These are phyloP conservation scores for Lolium rigidum DNA, from an alignment of 176 grass and related monocot genomes.

Conservation along the genomic window DNA sequence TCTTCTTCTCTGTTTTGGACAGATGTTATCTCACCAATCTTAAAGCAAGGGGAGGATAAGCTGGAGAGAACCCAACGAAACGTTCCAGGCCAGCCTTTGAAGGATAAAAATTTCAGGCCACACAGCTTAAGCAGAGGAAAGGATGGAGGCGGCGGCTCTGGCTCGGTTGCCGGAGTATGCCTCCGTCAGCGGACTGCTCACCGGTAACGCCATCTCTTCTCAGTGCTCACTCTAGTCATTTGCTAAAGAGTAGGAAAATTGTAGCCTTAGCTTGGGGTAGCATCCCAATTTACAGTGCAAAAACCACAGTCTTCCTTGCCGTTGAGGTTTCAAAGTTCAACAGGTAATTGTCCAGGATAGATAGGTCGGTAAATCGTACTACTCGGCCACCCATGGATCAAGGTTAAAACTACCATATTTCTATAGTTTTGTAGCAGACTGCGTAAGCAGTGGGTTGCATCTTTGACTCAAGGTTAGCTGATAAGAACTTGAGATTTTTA, in stretches of 20 bases:
- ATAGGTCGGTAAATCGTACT: background rate
- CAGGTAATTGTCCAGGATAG: background rate
- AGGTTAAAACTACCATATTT: background rate
- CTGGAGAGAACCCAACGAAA: background rate
- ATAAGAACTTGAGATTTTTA: background rate
- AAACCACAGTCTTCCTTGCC: background rate
- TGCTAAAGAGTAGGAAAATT: background rate
- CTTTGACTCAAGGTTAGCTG: background rate
- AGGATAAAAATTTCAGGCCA: slow-evolving; percentile 45
- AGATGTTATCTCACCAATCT: slow-evolving; percentile 47
- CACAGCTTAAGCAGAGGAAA: slow-evolving; percentile 27
- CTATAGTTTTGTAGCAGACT: background rate
- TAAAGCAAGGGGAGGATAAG: slow-evolving; percentile 18
- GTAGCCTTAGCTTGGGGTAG: background rate
- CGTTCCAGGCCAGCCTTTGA: background rate
- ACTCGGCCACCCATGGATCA: background rate
- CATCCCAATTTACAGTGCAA: background rate
- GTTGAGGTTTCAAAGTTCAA: background rate
- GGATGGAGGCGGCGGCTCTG: slow-evolving; percentile 43
- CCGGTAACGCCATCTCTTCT: slow-evolving; percentile 32
- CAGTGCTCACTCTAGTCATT: background rate
- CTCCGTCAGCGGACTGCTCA: slow-evolving; percentile 7
- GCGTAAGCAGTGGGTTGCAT: background rate
- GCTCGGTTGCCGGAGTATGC: slow-evolving; percentile 32
- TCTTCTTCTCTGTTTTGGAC: background rate